Evolutionary conservation across 345 rosid genomes (phyloP).

Genomic region (Isatis tinctoria): DNA sequence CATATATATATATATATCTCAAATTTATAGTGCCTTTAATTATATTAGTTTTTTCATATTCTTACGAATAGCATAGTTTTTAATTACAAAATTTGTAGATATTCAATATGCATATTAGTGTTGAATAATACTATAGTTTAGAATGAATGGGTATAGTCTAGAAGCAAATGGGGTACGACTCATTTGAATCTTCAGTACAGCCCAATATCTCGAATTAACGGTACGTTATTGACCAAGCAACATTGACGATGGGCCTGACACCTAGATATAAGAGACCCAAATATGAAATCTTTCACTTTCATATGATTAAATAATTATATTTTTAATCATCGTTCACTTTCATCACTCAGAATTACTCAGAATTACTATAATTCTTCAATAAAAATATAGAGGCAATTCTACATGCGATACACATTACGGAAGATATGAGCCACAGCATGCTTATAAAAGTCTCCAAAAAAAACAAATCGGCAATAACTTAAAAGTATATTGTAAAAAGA

Average conservation of each 20-base stretch:
- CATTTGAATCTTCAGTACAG: background rate
- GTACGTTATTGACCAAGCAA: background rate
- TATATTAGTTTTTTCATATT: no score
- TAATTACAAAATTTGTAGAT: no score
- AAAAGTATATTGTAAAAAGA: background rate
- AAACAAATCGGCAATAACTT: background rate
- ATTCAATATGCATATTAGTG: no score
- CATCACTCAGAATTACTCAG: no score
- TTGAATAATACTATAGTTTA: no score
- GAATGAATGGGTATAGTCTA: background rate
- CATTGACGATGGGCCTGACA: conserved; percentile 4
- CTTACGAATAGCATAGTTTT: no score
- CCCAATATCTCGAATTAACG: background rate
- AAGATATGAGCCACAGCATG: background rate
- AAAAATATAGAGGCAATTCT: background rate
- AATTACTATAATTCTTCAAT: no score
- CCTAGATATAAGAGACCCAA: background rate
- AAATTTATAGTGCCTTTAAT: no score
- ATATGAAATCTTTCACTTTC: background rate
- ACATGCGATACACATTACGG: background rate
- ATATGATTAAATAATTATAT: no score
- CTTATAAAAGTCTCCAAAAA: background rate
- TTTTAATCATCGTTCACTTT: background rate
- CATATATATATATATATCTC: no score
- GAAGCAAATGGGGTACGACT: background rate